phyloP scores from a whole-genome alignment of 495 filamentous ascomycete genomes.

The Podospora tetraspora region DNA sequence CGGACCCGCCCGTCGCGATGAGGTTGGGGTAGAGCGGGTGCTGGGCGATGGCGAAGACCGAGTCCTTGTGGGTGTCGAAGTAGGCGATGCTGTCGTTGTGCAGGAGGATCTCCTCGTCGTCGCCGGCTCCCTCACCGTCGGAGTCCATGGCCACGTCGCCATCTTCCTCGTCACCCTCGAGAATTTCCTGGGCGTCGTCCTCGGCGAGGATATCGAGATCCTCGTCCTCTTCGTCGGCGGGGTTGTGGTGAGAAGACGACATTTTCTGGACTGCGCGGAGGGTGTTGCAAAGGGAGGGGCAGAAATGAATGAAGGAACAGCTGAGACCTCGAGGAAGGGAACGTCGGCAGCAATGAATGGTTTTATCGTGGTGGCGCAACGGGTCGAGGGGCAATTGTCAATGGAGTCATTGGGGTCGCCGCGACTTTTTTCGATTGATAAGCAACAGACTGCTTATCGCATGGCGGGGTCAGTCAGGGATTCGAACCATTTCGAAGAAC shows the following conservation, averaged over 20 bases:
- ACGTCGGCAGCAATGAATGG: neutral
- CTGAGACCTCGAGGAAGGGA: neutral
- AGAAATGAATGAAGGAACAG: neutral
- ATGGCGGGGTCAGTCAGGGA: neutral
- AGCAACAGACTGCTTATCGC: neutral
- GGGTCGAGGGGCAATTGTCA: neutral
- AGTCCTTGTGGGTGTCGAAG: slow-evolving; percentile 83
- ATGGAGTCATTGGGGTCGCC: neutral
- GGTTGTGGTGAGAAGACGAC: slow-evolving; percentile 24
- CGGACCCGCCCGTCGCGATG: slow-evolving; percentile 79
- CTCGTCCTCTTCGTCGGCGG: slow-evolving; percentile 41
- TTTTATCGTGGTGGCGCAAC: neutral
- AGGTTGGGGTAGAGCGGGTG: slow-evolving; percentile 76
- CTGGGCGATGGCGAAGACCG: slow-evolving; percentile 87
- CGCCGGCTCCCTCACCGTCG: slow-evolving; percentile 40
- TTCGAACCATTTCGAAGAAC: neutral
- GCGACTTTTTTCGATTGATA: neutral
- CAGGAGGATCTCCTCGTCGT: slow-evolving; percentile 68
- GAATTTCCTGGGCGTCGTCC: slow-evolving; percentile 53
- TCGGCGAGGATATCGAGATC: slow-evolving; percentile 59
- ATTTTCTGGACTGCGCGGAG: slow-evolving; percentile 8
- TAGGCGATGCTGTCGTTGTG: slow-evolving; percentile 89
- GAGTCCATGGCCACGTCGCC: slow-evolving; percentile 40
- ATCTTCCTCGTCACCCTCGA: slow-evolving; percentile 61
- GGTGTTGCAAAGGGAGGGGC: neutral